Conservation (phyloP, 169 alveolate genomes). For the Eimeria zaria region DNA sequence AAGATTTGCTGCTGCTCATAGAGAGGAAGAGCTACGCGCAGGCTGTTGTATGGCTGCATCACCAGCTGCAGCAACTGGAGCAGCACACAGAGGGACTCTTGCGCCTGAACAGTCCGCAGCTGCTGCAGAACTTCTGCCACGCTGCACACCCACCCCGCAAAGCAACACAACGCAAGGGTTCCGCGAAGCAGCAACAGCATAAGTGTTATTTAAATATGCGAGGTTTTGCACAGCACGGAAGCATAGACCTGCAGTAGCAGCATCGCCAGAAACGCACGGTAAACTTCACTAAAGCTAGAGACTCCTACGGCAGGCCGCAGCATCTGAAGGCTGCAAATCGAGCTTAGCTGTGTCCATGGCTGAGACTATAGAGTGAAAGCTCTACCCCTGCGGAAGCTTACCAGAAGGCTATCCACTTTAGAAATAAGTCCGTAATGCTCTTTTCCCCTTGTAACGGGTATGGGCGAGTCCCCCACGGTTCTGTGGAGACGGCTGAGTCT, state of each 20-base stretch:
- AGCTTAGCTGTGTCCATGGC: neutral
- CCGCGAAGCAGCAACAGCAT: neutral
- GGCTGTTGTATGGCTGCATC: conserved; percentile 72
- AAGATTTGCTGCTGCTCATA: conserved; percentile 76
- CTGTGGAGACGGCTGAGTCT: neutral
- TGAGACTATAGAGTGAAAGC: neutral
- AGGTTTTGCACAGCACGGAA: neutral
- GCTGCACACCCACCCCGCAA: conserved; percentile 61
- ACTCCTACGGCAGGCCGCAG: neutral
- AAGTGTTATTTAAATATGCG: neutral
- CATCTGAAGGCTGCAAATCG: neutral
- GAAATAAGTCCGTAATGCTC: conserved; percentile 63
- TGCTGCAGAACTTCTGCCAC: conserved; percentile 67
- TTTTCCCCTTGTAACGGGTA: conserved; percentile 43
- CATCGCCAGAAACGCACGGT: neutral
- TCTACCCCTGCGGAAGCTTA: neutral
- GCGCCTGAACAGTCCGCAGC: conserved; percentile 49
- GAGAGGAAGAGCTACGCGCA: conserved; percentile 44
- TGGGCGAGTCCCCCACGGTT: neutral
- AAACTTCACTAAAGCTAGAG: neutral
- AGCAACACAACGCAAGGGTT: too few relatives aligned
- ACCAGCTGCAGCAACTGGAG: conserved; percentile 73
- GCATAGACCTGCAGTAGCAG: neutral
- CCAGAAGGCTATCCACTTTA: conserved; percentile 65
- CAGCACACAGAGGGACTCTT: conserved; percentile 42